Conservation (phyloP, 2,329 filamentous ascomycete genomes). For the Uncinocarpus reesii region DNA sequence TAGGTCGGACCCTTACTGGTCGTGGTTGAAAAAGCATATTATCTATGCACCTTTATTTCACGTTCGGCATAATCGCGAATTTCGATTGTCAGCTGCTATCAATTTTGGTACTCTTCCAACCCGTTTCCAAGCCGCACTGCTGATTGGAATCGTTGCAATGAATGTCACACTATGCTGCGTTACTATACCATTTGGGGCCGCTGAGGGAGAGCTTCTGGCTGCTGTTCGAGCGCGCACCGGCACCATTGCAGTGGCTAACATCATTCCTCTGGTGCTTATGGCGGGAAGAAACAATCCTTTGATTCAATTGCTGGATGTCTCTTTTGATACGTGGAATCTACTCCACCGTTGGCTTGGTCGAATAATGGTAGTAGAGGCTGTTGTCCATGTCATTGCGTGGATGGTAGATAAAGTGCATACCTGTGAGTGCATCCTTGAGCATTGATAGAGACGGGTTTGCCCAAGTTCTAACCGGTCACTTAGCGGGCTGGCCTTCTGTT, state of each 20-base stretch:
- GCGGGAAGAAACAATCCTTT: conserved; percentile 33
- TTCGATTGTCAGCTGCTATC: conserved; percentile 35
- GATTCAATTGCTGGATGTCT: conserved; percentile 27
- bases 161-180: conserved; percentile 43
- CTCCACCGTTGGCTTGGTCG: conserved; percentile 68
- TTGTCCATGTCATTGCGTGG: conserved; percentile 65
- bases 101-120: conserved; percentile 40
- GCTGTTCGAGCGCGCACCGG: conserved; percentile 37
- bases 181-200: conserved; percentile 33
- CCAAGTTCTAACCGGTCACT: background rate
- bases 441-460: conserved; percentile 45
- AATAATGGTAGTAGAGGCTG: conserved; percentile 56
- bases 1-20: conserved; percentile 46
- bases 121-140: conserved; percentile 37
- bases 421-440: conserved; percentile 39
- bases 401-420: conserved; percentile 53
- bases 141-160: conserved; percentile 34
- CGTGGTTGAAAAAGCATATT: conserved; percentile 59
- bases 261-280: conserved; percentile 32
- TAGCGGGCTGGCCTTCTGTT: conserved; percentile 32
- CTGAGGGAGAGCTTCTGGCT: conserved; percentile 28
- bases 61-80: conserved; percentile 37
- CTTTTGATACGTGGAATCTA: conserved; percentile 38
- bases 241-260: conserved; percentile 29
- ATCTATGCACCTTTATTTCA: conserved; percentile 39